Conservation (phyloP, 1,284 basidiomycete species). For the Pseudozyma tsukubaensis region DNA sequence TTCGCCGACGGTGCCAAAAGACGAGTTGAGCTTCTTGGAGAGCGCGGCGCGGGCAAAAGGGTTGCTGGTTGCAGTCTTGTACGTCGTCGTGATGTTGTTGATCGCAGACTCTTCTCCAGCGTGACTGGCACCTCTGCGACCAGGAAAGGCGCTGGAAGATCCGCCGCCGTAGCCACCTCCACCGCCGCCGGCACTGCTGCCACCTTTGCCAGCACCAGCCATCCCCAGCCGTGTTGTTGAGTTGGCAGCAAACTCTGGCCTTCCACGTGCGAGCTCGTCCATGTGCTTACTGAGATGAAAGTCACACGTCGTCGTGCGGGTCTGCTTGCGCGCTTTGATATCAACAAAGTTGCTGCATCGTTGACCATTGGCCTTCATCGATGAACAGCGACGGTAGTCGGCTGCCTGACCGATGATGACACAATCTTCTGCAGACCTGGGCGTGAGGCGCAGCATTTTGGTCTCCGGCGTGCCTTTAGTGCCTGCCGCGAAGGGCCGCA, state of each 20-base stretch:
- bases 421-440: constrained; percentile 81
- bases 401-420: constrained; percentile 85
- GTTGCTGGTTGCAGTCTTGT: constrained; percentile 5
- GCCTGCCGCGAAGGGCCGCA: constrained; percentile 76
- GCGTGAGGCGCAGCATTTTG: constrained; percentile 88
- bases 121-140: constrained; percentile 7
- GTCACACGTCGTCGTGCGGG: constrained; percentile 75
- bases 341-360: constrained; percentile 76
- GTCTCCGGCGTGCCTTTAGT: constrained; percentile 48
- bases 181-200: constrained; percentile 1
- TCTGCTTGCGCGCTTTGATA: constrained; percentile 32
- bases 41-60: neutral
- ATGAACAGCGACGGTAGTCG: constrained; percentile 85
- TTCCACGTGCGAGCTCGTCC: constrained; percentile 76
- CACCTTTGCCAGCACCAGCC: constrained; percentile 1
- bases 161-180: neutral
- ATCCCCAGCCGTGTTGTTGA: constrained; percentile 18
- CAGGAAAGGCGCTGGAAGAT: constrained; percentile 5
- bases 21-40: constrained; percentile 29
- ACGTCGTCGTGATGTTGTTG: constrained; percentile 15
- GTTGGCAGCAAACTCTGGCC: constrained; percentile 80
- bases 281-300: constrained; percentile 86
- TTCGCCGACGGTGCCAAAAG: constrained; percentile 29
- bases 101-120: constrained; percentile 16
- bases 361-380: constrained; percentile 78